These are phyloP conservation scores for Picochlorum sp. DNA, from an alignment of 139 green algal species.

Conservation along the genomic window DNA sequence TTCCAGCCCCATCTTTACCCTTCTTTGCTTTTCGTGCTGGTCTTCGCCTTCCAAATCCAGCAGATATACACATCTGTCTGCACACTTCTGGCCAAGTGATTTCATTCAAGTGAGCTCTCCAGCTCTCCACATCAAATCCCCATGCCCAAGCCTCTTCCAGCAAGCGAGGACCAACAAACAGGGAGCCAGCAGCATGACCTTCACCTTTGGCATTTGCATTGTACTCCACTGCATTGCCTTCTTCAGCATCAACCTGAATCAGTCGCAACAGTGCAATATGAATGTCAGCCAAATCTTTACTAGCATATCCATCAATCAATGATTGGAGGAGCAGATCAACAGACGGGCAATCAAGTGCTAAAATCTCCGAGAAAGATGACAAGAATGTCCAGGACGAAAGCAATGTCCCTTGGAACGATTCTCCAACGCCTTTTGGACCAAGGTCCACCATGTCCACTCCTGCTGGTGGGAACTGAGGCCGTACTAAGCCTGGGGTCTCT, in stretches of 20 bases:
- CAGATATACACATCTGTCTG: slow-evolving; percentile 54
- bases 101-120: slow-evolving; percentile 77
- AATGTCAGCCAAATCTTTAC: slow-evolving; percentile 48
- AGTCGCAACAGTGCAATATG: slow-evolving; percentile 65
- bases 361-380: slow-evolving; percentile 51
- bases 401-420: slow-evolving; percentile 27
- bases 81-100: slow-evolving; percentile 88
- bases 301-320: slow-evolving; percentile 39
- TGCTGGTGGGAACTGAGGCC: slow-evolving; percentile 63
- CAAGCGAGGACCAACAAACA: slow-evolving; percentile 34
- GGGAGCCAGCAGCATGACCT: background rate
- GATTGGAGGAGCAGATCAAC: slow-evolving; percentile 26
- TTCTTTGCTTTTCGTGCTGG: background rate
- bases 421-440: background rate
- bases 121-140: slow-evolving; percentile 85
- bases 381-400: slow-evolving; percentile 68
- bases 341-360: slow-evolving; percentile 48
- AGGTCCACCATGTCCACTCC: slow-evolving; percentile 34
- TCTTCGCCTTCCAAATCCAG: slow-evolving; percentile 28
- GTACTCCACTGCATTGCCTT: slow-evolving; percentile 3
- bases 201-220: background rate
- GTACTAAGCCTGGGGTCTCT: slow-evolving; percentile 18
- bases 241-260: slow-evolving; percentile 38
- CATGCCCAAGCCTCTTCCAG: slow-evolving; percentile 84
- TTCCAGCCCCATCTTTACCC: background rate